Base-by-base conservation (phyloP, 176 grass and related monocot species). In the Chloris gayana region DNA sequence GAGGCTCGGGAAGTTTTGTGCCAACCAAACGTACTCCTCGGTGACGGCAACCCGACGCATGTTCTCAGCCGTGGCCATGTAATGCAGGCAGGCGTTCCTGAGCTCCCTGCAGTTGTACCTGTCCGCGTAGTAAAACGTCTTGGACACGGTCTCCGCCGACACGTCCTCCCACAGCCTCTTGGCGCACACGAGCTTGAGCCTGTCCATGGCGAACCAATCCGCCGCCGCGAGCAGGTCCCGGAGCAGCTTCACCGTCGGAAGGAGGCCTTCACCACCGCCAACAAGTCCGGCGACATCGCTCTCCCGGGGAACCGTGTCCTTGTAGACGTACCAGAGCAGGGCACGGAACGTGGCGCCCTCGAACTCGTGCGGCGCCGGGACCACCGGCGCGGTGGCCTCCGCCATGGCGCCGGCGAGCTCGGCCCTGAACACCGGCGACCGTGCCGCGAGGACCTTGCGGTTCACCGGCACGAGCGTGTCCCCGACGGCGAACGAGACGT, bases 171-270 rank as follows among this genome's bases (percentile, higher is more conserved):
- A 70, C 0, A 70, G 39, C 24, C 4, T 70, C 24, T 15, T 70
- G 12, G 41, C 68, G 41, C 68, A 70, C 24, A 70, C 0, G 14
- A 70, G 68, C 68, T 70, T 70, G 2, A 70, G 68, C 41, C 68
- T 15, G 41, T 47, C 41, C 24, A 70, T 6, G 6, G 5, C 6
- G 24, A 46, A 70, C 68, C 39, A 29, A 5, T 70, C 41, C 5
- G 68, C 68, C 0, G 68, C 68, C 6, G 68, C 41, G 7, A 70
- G 39, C 1, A 70, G 39, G 0, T 70, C 41, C 2, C 67, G 24
- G 41, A 70, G 4, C 2, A 46, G 68, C 5, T 70, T 14, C 41
- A 5, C 1, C 67, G 17, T 33, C 4, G 39, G 9, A 56, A 9
- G 4, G 66, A n/a, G n/a, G n/a, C n/a, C n/a, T n/a, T n/a, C n/a